Evolutionary conservation across 371 early-diverging fungal species (phyloP).

Genomic region (Saksenaea oblongispora): DNA sequence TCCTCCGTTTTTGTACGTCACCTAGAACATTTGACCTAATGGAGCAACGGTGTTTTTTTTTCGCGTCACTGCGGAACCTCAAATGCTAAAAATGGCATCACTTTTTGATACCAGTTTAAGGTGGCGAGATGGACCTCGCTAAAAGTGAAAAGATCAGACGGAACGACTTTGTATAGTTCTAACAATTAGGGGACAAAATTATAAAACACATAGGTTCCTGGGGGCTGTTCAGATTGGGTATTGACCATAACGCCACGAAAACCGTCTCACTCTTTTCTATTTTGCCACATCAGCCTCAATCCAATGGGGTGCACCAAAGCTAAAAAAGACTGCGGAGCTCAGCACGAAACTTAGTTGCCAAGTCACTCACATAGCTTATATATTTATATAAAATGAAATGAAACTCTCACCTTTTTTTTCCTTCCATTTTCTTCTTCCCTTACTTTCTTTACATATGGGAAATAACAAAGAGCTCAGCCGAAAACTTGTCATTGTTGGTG

Average conservation of each 20-base stretch:
- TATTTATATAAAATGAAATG: background rate
- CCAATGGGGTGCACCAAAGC: background rate
- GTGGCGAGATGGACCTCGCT: background rate
- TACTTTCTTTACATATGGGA: background rate
- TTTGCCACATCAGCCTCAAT: conserved; percentile 1
- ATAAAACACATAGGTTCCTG: too few relatives aligned
- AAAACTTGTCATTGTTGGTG: conserved; percentile 68
- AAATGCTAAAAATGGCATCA: background rate
- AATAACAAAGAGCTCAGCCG: conserved; percentile 36
- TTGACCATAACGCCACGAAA: background rate
- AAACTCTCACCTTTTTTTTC: conserved; percentile 4
- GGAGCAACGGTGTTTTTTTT: too few relatives aligned
- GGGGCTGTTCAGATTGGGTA: too few relatives aligned
- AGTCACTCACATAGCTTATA: background rate
- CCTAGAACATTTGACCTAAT: too few relatives aligned
- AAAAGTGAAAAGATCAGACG: too few relatives aligned
- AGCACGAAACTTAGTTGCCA: background rate
- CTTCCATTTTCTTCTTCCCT: background rate
- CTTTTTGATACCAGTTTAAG: background rate
- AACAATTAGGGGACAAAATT: too few relatives aligned
- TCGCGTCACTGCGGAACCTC: background rate
- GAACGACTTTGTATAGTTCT: too few relatives aligned
- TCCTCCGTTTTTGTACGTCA: too few relatives aligned
- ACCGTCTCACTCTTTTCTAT: background rate
- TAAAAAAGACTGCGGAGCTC: background rate